phyloP scores from a whole-genome alignment of 306 rosid genomes.

The Pterocarpus santalinus region DNA sequence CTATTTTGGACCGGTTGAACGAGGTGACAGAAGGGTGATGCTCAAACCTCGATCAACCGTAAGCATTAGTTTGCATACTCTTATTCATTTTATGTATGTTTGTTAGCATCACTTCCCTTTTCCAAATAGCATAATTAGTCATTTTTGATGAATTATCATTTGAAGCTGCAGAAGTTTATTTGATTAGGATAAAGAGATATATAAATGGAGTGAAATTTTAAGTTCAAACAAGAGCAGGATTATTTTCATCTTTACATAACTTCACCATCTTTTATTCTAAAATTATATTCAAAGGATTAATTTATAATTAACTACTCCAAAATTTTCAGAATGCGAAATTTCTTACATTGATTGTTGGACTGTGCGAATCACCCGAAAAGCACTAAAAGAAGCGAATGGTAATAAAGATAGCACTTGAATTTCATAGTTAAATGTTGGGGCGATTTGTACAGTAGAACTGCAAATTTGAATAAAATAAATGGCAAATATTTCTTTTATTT shows the following conservation, averaged over 20 bases:
- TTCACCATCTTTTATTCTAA: neutral
- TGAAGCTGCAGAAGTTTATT: neutral
- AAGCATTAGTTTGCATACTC: conserved; percentile 13
- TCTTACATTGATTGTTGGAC: neutral
- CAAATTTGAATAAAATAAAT: neutral
- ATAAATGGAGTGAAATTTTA: no score
- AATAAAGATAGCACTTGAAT: neutral
- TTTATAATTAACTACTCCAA: neutral
- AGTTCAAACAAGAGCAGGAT: neutral
- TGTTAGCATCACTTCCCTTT: neutral
- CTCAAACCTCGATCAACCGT: conserved; percentile 29
- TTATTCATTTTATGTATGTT: conserved; percentile 1
- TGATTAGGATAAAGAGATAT: no score
- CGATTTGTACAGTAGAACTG: neutral
- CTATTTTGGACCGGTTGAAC: neutral
- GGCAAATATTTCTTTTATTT: neutral
- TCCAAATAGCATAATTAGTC: neutral
- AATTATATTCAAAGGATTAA: neutral
- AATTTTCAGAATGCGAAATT: neutral
- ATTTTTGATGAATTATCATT: neutral
- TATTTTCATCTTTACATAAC: neutral
- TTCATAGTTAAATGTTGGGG: neutral
- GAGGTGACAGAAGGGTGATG: neutral
- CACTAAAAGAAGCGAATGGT: neutral
- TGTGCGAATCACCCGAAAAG: neutral